These are phyloP conservation scores for Neonothopanus nambi DNA, from an alignment of 1,284 basidiomycete species.

Conservation along the genomic window DNA sequence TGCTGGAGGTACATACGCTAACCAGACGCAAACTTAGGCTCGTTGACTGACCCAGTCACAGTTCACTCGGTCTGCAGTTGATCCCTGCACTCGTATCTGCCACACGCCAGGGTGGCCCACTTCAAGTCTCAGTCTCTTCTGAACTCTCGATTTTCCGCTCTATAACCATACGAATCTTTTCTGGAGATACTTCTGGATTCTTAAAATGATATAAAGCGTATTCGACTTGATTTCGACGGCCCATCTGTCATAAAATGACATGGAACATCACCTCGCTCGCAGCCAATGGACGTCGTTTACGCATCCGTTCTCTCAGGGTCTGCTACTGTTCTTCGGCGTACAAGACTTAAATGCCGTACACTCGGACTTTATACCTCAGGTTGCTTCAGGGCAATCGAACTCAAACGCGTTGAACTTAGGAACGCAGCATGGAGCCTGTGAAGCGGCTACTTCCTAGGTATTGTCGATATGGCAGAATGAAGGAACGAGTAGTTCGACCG, in stretches of 20 bases:
- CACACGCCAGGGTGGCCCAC: no score
- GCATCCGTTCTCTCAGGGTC: neutral
- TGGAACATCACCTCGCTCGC: neutral
- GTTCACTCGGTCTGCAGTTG: neutral
- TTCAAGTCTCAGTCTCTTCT: neutral
- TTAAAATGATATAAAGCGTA: no score
- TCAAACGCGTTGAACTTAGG: no score
- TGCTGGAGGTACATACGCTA: no score
- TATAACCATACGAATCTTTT: neutral
- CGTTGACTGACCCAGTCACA: neutral
- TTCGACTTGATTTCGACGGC: neutral
- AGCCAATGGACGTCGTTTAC: neutral
- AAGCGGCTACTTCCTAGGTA: no score
- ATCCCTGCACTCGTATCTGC: no score
- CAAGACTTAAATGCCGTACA: neutral
- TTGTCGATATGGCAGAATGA: no score
- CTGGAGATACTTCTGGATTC: no score
- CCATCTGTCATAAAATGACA: constrained; percentile 1
- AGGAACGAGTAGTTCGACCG: no score
- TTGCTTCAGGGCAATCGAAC: no score
- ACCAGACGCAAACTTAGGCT: constrained; percentile 8
- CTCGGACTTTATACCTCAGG: no score
- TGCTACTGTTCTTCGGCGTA: neutral
- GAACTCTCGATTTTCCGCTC: neutral
- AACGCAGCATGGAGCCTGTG: no score